phyloP scores from a whole-genome alignment of 768 basidiomycete species.

The Suillus occidentalis region DNA sequence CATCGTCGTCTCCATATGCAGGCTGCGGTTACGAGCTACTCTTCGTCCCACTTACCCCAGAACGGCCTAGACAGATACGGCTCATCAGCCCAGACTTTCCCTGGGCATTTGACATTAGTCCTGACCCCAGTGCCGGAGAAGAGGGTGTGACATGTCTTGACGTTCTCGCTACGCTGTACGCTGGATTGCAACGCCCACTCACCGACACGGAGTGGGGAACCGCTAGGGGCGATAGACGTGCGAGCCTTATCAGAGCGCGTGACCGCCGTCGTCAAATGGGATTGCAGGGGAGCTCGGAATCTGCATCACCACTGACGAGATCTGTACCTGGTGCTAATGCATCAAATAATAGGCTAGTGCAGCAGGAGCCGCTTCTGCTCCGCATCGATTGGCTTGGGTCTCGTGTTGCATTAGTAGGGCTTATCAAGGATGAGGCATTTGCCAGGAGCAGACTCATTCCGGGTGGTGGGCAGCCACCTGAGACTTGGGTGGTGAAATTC shows the following conservation, averaged over 20 bases:
- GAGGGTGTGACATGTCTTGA: slow-evolving; percentile 4
- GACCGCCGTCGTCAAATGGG: slow-evolving; percentile 2
- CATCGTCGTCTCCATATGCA: slow-evolving; percentile 1
- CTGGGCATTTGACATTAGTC: slow-evolving; percentile 9
- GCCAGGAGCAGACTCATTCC: slow-evolving; percentile 10
- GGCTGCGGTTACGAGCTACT: neutral
- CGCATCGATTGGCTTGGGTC: slow-evolving; percentile 14
- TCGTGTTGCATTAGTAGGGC: slow-evolving; percentile 3
- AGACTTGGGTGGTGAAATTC: slow-evolving; percentile 14
- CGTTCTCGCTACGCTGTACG: slow-evolving; percentile 5
- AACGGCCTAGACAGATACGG: slow-evolving; percentile 3
- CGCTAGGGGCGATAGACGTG: neutral
- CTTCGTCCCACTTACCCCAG: neutral
- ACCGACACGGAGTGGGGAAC: slow-evolving; percentile 8
- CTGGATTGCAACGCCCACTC: slow-evolving; percentile 8
- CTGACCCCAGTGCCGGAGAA: neutral
- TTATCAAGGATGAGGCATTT: slow-evolving; percentile 9
- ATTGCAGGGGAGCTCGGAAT: neutral
- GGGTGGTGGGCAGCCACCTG: slow-evolving; percentile 1
- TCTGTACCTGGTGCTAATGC: neutral
- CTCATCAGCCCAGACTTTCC: slow-evolving; percentile 11
- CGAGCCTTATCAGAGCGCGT: slow-evolving; percentile 4
- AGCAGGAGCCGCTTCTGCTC: neutral
- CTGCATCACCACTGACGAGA: neutral
- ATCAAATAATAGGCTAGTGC: neutral